phyloP scores from a whole-genome alignment of 2,329 filamentous ascomycete species.

The Sporothrix curviconia region DNA sequence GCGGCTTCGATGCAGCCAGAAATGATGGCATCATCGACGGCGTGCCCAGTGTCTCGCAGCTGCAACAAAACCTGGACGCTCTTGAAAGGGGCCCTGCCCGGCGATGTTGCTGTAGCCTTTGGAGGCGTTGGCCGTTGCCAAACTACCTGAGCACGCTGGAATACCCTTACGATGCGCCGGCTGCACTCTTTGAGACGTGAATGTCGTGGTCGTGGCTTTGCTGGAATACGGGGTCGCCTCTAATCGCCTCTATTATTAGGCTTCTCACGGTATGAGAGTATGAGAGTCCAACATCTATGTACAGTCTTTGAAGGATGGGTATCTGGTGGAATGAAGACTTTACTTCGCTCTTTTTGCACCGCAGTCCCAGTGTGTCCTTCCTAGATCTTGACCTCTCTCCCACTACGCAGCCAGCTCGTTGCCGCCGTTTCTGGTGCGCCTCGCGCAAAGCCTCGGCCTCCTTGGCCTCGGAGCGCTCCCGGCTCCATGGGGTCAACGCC shows the following conservation, averaged over 20 bases:
- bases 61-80: not conserved
- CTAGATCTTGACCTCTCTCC: not conserved
- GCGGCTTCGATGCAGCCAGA: not conserved
- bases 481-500: slow-evolving; percentile 44
- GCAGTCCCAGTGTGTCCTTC: too few relatives aligned
- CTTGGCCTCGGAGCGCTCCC: slow-evolving; percentile 34
- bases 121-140: not conserved
- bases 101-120: not conserved
- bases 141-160: not conserved
- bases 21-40: not conserved
- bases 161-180: not conserved
- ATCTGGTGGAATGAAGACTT: too few relatives aligned
- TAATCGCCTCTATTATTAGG: too few relatives aligned
- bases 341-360: too few relatives aligned
- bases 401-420: not conserved
- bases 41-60: not conserved
- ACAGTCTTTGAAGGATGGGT: too few relatives aligned
- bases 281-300: too few relatives aligned
- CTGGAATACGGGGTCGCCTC: too few relatives aligned
- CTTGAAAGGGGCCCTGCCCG: not conserved
- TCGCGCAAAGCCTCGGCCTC: slow-evolving; percentile 22
- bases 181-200: not conserved
- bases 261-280: too few relatives aligned
- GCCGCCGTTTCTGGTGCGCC: not conserved
- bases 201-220: too few relatives aligned